Evolutionary conservation across 2,329 filamentous ascomycete species (phyloP), one percentile per base, ranked within the genome.

Genomic region (Penicillium glabrum): DNA sequence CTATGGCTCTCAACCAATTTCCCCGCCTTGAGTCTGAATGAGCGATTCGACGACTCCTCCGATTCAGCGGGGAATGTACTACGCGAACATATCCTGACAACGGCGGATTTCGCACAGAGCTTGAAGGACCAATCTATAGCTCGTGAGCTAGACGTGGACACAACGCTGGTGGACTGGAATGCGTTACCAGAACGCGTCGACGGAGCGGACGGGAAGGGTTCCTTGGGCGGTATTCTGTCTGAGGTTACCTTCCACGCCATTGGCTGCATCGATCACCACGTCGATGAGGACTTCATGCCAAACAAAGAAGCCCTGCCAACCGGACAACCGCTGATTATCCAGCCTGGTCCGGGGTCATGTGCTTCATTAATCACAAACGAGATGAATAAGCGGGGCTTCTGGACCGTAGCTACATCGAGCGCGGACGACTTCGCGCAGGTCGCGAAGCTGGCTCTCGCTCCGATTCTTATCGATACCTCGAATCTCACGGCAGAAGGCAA

Each of bases 201-300:
- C 65, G 81, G 79, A 43, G 74, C 73, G 1, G 67, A 80, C 14
- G 69, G 69, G 6, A 76, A 77, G 47, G 83, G 83, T 1, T 71
- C 71, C 8, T 67, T 87, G 1, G 78, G 79, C 27, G 71, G 74
- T 0, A 19, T 21, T 14, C 71, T 83, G 16, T 80, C 81, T 46
- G 64, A 72, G 5, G 64, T 72, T 3, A 62, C 66, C 2, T 71
- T 77, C 51, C 72, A 73, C 16, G 78, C 86, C 2, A 66, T 76
- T 3, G 84, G 82, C 5, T 82, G 82, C 46, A 83, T 88, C 53
- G 85, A 88, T 65, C 85, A 88, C 65, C 86, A 87, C 62, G 79
- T 81, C 4, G 84, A 88, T 53, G 85, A 88, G 64, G 59, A 73
- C 14, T 80, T 77, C 53, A 76, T 86, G 3, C 76, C 82, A 0